A percentile compares a stretch with the other conserved stretches of the same genome.
Evolutionary conservation across 2,329 filamentous ascomycete species (phyloP).

Genomic region (Colletotrichum abscissum): DNA sequence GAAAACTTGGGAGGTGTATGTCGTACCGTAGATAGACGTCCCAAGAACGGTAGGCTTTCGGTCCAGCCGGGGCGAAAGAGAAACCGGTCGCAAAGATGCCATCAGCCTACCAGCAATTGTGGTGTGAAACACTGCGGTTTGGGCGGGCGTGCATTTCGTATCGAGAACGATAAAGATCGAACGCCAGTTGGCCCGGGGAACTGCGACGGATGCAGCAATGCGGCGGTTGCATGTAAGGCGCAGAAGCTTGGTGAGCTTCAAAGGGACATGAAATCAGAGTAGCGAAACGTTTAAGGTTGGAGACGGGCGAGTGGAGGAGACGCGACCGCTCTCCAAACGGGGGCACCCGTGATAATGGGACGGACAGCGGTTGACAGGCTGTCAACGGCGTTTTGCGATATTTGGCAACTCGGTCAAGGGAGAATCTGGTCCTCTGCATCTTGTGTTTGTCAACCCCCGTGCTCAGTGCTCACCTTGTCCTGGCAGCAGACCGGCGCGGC

Average conservation of each 20-base stretch:
- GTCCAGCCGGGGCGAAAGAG: slow-evolving; percentile 1
- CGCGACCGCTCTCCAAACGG: not conserved
- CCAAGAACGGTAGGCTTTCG: not conserved
- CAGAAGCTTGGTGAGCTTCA: not conserved
- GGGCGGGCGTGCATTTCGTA: slow-evolving; percentile 16
- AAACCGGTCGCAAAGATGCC: not conserved
- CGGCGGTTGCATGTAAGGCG: slow-evolving; percentile 12
- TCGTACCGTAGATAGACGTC: not conserved
- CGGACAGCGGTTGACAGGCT: not conserved
- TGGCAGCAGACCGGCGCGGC: slow-evolving; percentile 21
- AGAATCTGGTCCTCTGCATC: not conserved
- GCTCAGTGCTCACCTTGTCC: not conserved
- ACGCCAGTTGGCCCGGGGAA: slow-evolving; percentile 27
- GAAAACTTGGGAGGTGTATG: not conserved
- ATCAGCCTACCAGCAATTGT: not conserved
- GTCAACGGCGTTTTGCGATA: not conserved
- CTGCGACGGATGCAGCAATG: slow-evolving; percentile 20
- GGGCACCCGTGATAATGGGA: slow-evolving; percentile 10
- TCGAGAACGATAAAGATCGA: not conserved
- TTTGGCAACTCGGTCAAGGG: slow-evolving; percentile 9
- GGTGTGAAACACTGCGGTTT: slow-evolving; percentile 27
- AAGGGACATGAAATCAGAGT: not conserved
- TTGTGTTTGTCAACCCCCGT: not conserved
- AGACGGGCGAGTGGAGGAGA: slow-evolving; percentile 20
- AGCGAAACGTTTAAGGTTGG: slow-evolving; percentile 15